Base-by-base conservation (phyloP, 129 eudicot genomes). In the Tagetes erecta region DNA sequence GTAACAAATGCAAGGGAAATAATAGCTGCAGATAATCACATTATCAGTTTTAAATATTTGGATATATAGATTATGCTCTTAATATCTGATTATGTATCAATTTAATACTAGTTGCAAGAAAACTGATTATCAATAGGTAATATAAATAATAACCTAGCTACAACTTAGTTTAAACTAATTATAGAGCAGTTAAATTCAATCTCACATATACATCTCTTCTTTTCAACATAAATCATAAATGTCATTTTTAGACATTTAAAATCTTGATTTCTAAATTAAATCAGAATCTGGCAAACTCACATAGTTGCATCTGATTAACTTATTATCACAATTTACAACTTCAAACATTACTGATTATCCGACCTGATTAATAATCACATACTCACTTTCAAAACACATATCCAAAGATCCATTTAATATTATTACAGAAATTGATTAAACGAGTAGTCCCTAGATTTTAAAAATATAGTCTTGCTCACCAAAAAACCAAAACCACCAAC, bases 1-100 rank as follows among this genome's bases (percentile, higher is more conserved):
- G 96, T 90, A 13, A 85, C 98, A 86, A 94, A 94, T 73, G 96
- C 98, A 72, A 94, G 96, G 38, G 97, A 91, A 68, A 90, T 81
- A 51, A 85, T 80, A 67, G 98, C 98, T 93, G 98, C 87, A 85
- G 5, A 58, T 42, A 13, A 44, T 30, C 33, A 65, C 9, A 14
- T 53, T 47, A 53, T 53, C 6, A 53, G 3, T 9, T 11, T 60
- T 60, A 3, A 10, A 11, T 60, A 20, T 64, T 64, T 0, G 6
- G 46, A 39, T 36, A 64, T 7, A n/a, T 13, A 64, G 37, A 13
- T n/a, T 38, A n/a, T 64, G 35, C 50, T 39, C 40, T 6, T 64
- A 39, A 3, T 39, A 64, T 40, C 6, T 38, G 13, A 63, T 63
- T 57, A 2, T 57, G 27, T 56, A 56, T 33, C n/a, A 31, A 1